These are phyloP conservation scores for Hypholoma sublateritium DNA, from an alignment of 768 basidiomycete species.

Conservation along the genomic window DNA sequence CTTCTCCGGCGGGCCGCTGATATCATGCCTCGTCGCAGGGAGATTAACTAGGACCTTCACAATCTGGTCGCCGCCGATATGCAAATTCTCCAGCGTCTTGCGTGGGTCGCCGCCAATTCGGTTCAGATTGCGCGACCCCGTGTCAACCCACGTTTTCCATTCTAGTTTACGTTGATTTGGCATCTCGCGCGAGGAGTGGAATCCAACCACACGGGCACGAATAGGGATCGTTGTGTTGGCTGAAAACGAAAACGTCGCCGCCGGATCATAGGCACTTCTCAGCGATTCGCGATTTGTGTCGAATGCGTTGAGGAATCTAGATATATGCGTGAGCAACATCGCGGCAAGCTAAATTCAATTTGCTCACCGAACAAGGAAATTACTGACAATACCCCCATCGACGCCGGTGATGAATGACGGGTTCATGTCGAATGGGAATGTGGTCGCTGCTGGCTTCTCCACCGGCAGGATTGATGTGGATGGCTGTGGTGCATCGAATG, in stretches of 20 bases:
- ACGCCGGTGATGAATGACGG: slow-evolving; percentile 76
- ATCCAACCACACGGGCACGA: slow-evolving; percentile 73
- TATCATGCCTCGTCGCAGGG: slow-evolving; percentile 82
- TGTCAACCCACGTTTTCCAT: slow-evolving; percentile 71
- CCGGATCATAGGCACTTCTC: slow-evolving; percentile 72
- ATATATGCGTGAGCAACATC: slow-evolving; percentile 5
- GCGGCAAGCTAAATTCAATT: slow-evolving; percentile 3
- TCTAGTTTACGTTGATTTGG: slow-evolving; percentile 84
- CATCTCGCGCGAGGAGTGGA: slow-evolving; percentile 59
- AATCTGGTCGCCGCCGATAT: slow-evolving; percentile 68
- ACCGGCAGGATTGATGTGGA: slow-evolving; percentile 42
- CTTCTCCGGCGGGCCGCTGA: slow-evolving; percentile 73
- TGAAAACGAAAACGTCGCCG: slow-evolving; percentile 90
- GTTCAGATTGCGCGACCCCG: slow-evolving; percentile 77
- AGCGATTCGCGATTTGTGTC: slow-evolving; percentile 74
- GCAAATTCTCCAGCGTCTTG: slow-evolving; percentile 63
- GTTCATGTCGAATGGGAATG: slow-evolving; percentile 77
- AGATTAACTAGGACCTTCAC: slow-evolving; percentile 60
- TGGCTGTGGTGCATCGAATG: slow-evolving; percentile 70
- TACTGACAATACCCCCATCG: slow-evolving; percentile 63
- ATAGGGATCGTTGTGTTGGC: slow-evolving; percentile 81
- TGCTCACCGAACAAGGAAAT: slow-evolving; percentile 75
- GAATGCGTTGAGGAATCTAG: slow-evolving; percentile 82
- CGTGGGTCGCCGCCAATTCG: slow-evolving; percentile 62
- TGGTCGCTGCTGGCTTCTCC: slow-evolving; percentile 55